Evolutionary conservation across 148 eudicot genomes (phyloP).

Genomic region (Selenicereus undatus): DNA sequence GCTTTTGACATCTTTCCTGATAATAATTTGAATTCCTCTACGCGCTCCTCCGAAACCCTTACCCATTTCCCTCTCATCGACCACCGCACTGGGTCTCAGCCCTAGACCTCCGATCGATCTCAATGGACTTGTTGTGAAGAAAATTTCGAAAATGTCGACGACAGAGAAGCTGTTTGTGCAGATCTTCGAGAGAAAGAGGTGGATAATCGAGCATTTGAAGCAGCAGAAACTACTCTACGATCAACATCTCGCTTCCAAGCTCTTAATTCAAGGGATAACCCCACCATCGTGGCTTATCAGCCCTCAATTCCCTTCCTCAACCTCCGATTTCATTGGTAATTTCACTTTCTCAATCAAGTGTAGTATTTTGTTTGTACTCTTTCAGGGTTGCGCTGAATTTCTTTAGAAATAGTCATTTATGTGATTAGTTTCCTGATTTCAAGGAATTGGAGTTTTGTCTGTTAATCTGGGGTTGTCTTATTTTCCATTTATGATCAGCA

Average conservation of each 20-base stretch:
- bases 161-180: conserved; percentile 68
- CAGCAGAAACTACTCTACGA: conserved; percentile 55
- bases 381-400: not conserved
- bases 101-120: conserved; percentile 1
- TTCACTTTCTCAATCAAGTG: not conserved
- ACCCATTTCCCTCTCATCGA: not conserved
- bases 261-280: conserved; percentile 58
- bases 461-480: not conserved
- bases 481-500: conserved; percentile 35
- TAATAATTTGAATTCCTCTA: conserved; percentile 13
- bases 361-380: not conserved
- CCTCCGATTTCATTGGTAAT: conserved; percentile 51
- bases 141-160: conserved; percentile 38
- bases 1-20: not conserved
- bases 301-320: conserved; percentile 13
- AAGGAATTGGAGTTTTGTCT: not conserved
- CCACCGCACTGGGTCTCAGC: not conserved
- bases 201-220: conserved; percentile 53
- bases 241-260: conserved; percentile 70
- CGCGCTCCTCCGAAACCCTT: not conserved
- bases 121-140: not conserved
- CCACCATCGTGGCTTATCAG: conserved; percentile 56
- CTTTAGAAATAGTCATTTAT: too few relatives aligned
- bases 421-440: too few relatives aligned
- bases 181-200: conserved; percentile 64